These are phyloP conservation scores for Candida sp. DNA, from an alignment of 1,139 yeast species.

Conservation along the genomic window DNA sequence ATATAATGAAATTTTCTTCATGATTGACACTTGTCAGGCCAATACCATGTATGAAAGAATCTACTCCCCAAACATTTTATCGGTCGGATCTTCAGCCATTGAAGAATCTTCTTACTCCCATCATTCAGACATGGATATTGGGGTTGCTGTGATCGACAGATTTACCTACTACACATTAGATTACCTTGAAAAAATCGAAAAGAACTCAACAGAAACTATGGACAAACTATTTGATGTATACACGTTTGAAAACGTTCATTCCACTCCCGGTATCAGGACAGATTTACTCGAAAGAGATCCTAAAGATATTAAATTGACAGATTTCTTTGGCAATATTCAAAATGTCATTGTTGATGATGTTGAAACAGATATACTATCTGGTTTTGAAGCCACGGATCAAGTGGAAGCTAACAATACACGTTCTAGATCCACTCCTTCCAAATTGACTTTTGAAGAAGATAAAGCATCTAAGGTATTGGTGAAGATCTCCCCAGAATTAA, in stretches of 20 bases:
- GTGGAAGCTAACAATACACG: constrained; percentile 11
- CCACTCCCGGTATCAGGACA: constrained; percentile 87
- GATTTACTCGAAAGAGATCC: constrained; percentile 72
- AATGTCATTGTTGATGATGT: constrained; percentile 66
- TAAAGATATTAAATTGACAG: constrained; percentile 75
- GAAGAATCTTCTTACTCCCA: constrained; percentile 95
- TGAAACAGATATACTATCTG: constrained; percentile 41
- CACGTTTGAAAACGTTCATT: constrained; percentile 82
- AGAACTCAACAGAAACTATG: constrained; percentile 70
- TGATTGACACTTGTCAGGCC: constrained; percentile 99
- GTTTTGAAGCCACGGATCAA: constrained; percentile 22
- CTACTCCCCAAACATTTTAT: constrained; percentile 88
- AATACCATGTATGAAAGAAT: constrained; percentile 94
- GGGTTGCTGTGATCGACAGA: constrained; percentile 96
- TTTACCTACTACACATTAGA: constrained; percentile 92
- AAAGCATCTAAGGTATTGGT: constrained; percentile 9
- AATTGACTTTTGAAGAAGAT: constrained; percentile 11
- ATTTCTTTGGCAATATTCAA: constrained; percentile 94
- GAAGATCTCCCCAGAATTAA: constrained; percentile 13
- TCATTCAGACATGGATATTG: constrained; percentile 92
- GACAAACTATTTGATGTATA: constrained; percentile 82
- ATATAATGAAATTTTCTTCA: constrained; percentile 91
- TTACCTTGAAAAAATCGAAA: constrained; percentile 76
- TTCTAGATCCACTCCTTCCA: constrained; percentile 7
- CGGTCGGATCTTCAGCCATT: constrained; percentile 89